Base-by-base conservation (phyloP, 1,139 yeast species). In the Sugiyamaella xylanicola region DNA sequence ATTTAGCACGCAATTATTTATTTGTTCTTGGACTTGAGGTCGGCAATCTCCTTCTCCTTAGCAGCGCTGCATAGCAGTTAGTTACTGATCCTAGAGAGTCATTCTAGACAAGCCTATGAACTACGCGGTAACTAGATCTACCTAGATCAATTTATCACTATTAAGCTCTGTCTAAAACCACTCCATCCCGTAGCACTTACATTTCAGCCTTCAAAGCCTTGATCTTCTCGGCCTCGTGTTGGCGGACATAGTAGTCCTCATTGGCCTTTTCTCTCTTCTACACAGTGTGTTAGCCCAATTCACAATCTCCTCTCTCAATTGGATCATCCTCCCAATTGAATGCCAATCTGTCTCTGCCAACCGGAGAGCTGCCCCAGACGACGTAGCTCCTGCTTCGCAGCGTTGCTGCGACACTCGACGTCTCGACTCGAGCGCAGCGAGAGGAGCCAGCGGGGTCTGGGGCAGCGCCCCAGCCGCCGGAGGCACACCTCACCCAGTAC, bases 251-350 rank as follows among this genome's bases (percentile, higher is more conserved):
- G 65, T 71, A 73, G 72, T 85, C 86, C 75, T 85, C 91, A 65
- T 79, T 80, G 59, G 89, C 89, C 74, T 80, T 81, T 73, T 85
- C 91, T 68, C 90, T 84, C 71, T 84, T 80, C 80, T 77, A 59
- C 7, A 58, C 21, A n/a, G 15, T 25, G 32, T 25, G 32, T 25
- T 25, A 25, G 32, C 32, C n/a, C n/a, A n/a, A n/a, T n/a, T n/a
- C n/a, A n/a, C n/a, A n/a, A n/a, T n/a, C n/a, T n/a, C n/a, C n/a
- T n/a, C n/a, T n/a, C n/a, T n/a, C n/a, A n/a, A n/a, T n/a, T n/a
- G n/a, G n/a, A n/a, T n/a, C n/a, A n/a, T n/a, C n/a, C n/a, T n/a
- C n/a, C n/a, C n/a, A n/a, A n/a, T n/a, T n/a, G n/a, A n/a, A n/a
- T n/a, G 32, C 32, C 32, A 25, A 11, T 7, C 11, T 11, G 9